Conservation (phyloP, 1,284 basidiomycete species). For the Tylopilus orsonianus region DNA sequence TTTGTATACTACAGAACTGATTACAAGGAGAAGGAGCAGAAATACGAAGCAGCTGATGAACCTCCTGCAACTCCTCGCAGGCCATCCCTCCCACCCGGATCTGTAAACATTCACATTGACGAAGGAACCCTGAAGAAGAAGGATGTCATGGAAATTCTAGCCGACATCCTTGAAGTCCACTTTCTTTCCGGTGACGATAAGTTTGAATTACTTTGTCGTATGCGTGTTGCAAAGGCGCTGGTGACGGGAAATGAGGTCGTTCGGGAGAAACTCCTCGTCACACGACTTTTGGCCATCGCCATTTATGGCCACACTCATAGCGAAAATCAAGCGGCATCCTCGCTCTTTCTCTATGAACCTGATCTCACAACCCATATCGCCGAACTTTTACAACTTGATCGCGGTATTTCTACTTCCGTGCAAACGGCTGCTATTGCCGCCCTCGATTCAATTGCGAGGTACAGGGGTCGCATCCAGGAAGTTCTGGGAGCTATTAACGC, state of each 20-base stretch:
- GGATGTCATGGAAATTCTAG: conserved; percentile 71
- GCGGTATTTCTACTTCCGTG: conserved; percentile 63
- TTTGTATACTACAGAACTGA: conserved; percentile 75
- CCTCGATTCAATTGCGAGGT: conserved; percentile 87
- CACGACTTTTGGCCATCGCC: conserved; percentile 85
- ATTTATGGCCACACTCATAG: conserved; percentile 84
- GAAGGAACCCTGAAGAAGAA: conserved; percentile 59
- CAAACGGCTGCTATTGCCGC: conserved; percentile 86
- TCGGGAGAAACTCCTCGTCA: conserved; percentile 79
- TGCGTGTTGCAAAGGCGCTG: conserved; percentile 76
- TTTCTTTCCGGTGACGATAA: conserved; percentile 82
- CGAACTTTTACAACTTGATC: conserved; percentile 84
- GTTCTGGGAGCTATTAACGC: conserved; percentile 91
- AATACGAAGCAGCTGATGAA: conserved; percentile 41
- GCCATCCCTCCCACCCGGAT: conserved; percentile 40
- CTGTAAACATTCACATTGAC: conserved; percentile 66
- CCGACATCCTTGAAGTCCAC: conserved; percentile 71
- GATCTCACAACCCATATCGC: conserved; percentile 85
- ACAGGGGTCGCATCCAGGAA: conserved; percentile 81
- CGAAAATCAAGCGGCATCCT: conserved; percentile 77
- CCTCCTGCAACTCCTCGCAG: conserved; percentile 39
- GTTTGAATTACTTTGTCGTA: conserved; percentile 87
- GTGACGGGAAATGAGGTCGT: conserved; percentile 56
- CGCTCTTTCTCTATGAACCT: conserved; percentile 93
- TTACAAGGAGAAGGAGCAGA: conserved; percentile 43